A percentile compares a stretch with the other conserved stretches of the same genome.
phyloP scores from a whole-genome alignment of 2,329 filamentous ascomycete genomes.

The Diaporthe citrichinensis region DNA sequence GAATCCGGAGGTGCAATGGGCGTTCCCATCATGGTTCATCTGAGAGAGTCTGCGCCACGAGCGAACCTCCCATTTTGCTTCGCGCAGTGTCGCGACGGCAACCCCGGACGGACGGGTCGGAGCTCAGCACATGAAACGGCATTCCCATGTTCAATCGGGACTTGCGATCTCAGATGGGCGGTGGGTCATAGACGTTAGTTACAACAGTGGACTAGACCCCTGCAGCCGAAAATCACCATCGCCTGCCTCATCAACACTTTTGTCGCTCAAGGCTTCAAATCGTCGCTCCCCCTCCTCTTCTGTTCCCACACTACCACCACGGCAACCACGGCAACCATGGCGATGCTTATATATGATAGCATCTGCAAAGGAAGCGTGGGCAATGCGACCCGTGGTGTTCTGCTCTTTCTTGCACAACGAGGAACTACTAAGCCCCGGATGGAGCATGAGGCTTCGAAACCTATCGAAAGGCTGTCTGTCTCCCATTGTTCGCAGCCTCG shows the following conservation, averaged over 20 bases:
- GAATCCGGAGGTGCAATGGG: neutral
- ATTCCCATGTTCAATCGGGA: conserved; percentile 25
- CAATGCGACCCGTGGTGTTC: too few species aligned
- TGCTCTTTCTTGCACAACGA: neutral
- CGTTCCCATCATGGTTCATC: neutral
- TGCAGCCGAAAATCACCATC: conserved; percentile 21
- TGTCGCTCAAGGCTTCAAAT: neutral
- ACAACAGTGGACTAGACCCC: conserved; percentile 22
- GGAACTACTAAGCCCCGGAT: too few species aligned
- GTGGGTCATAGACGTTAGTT: conserved; percentile 30
- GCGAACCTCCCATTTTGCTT: neutral
- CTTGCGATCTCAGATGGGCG: conserved; percentile 34
- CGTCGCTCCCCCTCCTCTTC: neutral
- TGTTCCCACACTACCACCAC: neutral
- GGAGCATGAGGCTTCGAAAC: neutral
- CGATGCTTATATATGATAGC: neutral
- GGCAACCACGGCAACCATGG: neutral
- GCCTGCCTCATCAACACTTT: conserved; percentile 15
- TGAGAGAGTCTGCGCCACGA: neutral
- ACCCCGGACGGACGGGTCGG: conserved; percentile 27
- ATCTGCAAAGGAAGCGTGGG: neutral
- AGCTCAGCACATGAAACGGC: conserved; percentile 22
- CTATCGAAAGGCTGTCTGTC: neutral
- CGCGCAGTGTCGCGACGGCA: conserved; percentile 12
- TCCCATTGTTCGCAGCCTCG: neutral